Base-by-base conservation (phyloP, 1,139 yeast species). In the Spathaspora sp. region DNA sequence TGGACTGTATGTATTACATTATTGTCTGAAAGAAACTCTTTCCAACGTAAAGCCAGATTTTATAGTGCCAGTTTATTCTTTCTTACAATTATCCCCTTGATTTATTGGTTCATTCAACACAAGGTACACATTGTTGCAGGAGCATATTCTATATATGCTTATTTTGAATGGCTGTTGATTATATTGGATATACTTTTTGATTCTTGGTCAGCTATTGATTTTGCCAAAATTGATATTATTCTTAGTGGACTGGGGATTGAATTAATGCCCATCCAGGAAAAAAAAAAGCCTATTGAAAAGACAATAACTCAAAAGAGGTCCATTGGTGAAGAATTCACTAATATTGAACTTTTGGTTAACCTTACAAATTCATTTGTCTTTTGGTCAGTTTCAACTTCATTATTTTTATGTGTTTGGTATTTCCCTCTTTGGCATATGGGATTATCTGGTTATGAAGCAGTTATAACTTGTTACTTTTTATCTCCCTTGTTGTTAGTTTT, bases 381-480 rank as follows among this genome's bases (percentile, higher is more conserved):
- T 62, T 93, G 97, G 97, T 76, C 97, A 0, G 83, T 85, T 16
- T 56, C 82, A 43, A 86, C 98, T 1, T 80, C 97, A 0, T 71
- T 93, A 51, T 86, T 90, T 44, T 76, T 95, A 48, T 82, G 95
- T 59, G 84, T 93, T 43, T 93, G 99, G 99, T 89, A 88, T 69
- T 93, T 93, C 74, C 99, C 99, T 15, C 74, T 93, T 51, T 93
- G 99, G 99, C 81, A 86, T 61, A 90, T 93, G 98, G 98, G 98
- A 7, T 85, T 93, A 47, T 86, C 96, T 2, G 99, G 99, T 3
- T 90, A 87, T 62, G 99, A 93, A 65, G 86, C 87, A 0, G 78
- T 83, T 2, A 73, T 89, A 42, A 51, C 65, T 10, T 61, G 83
- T 3, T 69, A 83, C 23, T 72, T 86, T 39, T 51, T 81, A 27